Evolutionary conservation across 31 red algal genomes (phyloP), one percentile per base, ranked within the genome.

Genomic region (Asparagopsis taxiformis): DNA sequence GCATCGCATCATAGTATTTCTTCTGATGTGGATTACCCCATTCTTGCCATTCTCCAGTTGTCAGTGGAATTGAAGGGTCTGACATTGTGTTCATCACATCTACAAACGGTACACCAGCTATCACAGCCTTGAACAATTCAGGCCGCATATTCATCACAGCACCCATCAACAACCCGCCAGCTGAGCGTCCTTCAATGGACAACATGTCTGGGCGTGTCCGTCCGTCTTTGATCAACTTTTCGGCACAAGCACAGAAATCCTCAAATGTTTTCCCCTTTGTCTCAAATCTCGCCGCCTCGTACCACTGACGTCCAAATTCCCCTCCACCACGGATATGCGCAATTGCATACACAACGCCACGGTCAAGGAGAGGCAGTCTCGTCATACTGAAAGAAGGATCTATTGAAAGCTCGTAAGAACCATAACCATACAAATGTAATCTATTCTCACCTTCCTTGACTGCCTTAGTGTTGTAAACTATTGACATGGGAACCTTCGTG

Each of bases 281-380:
- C 43, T 79, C 58, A 55, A 82, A 92, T 61, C 51, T 72, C 8
- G 78, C 91, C 2, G 70, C 59, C 52, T 97, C 88, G 61, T 97
- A 92, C 88, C 89, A 92, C 17, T 63, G 72, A 9, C 80, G 53
- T 13, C 93, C 93, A 61, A 72, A 78, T 62, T 97, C 93, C 21
- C 88, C 88, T 16, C 93, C 93, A 51, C 93, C 93, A 11, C 93
- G 88, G 24, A 97, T 66, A 50, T 97, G 87, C 7, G 93, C 93
- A 35, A 97, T 72, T 3, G 81, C 93, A 51, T 62, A 88, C 23
- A 96, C 54, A 16, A 92, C 74, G 23, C 89, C 93, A 19, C 93
- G 68, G 43, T 97, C 82, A 32, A 97, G 71, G 52, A 97, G 53
- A 3, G 76, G 77, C 22, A 88, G 75, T 16, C 84, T 61, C 25